Percentiles rank a stretch among this genome's conserved stretches.
These are phyloP conservation scores for Aspergillus sclerotiicarbonarius DNA, from an alignment of 495 filamentous ascomycete genomes.

Conservation along the genomic window DNA sequence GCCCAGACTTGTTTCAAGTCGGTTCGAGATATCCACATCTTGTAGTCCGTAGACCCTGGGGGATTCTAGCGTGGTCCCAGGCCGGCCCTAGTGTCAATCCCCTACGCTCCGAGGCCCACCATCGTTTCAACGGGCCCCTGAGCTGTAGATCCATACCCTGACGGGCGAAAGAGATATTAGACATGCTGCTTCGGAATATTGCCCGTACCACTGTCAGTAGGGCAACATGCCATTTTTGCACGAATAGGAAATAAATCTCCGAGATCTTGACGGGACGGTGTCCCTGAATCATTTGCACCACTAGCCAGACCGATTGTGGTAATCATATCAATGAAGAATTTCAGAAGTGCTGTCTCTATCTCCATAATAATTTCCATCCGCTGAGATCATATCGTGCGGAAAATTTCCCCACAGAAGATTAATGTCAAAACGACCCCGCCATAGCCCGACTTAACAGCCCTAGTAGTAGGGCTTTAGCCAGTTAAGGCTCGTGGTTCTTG, in stretches of 20 bases:
- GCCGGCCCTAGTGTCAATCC: conserved; percentile 2
- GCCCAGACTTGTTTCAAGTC: neutral
- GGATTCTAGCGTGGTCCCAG: neutral
- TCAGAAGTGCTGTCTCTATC: no score
- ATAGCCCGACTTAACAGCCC: no score
- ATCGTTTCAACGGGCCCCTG: neutral
- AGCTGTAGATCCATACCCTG: neutral
- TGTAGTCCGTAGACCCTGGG: neutral
- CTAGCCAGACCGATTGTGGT: neutral
- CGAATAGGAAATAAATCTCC: neutral
- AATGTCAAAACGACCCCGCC: no score
- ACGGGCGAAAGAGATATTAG: neutral
- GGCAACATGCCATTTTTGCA: neutral
- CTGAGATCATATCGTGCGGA: no score
- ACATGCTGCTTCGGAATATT: neutral
- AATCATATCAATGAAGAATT: no score
- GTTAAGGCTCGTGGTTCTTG: no score
- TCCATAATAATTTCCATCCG: no score
- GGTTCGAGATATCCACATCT: neutral
- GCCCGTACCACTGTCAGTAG: neutral
- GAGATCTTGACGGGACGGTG: neutral
- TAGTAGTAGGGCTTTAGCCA: no score
- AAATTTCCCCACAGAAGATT: no score
- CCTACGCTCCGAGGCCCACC: neutral
- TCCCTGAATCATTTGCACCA: neutral